Evolutionary conservation across 306 rosid genomes (phyloP).

Genomic region (Gastrolobium bilobum): DNA sequence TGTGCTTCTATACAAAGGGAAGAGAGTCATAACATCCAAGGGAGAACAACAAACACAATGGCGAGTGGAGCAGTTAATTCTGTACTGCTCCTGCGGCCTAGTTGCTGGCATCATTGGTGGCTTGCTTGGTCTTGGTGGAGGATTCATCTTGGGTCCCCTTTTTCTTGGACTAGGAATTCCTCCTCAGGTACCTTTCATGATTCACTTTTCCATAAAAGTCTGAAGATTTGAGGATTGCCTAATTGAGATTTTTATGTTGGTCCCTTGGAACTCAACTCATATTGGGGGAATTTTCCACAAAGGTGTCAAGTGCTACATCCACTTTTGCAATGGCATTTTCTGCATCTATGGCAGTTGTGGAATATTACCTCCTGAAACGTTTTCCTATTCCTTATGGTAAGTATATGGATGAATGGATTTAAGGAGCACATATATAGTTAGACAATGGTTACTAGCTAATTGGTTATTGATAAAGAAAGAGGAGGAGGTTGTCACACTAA

Average conservation of each 20-base stretch:
- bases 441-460: not conserved
- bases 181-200: slow-evolving; percentile 66
- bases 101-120: slow-evolving; percentile 82
- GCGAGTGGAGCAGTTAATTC: slow-evolving; percentile 57
- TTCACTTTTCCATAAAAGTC: not conserved
- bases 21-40: slow-evolving; percentile 65
- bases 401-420: not conserved
- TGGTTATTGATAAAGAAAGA: not conserved
- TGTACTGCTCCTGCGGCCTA: slow-evolving; percentile 63
- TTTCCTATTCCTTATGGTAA: slow-evolving; percentile 80
- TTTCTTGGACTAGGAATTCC: slow-evolving; percentile 81
- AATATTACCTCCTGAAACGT: slow-evolving; percentile 78
- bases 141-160: slow-evolving; percentile 86
- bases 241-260: not conserved
- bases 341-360: slow-evolving; percentile 86
- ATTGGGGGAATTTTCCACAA: not conserved
- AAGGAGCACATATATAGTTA: not conserved
- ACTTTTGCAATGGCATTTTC: slow-evolving; percentile 86
- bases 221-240: not conserved
- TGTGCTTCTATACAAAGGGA: slow-evolving; percentile 61
- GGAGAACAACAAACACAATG: slow-evolving; percentile 65
- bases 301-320: slow-evolving; percentile 88
- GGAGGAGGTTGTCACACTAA: not conserved
- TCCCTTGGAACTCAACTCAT: slow-evolving; percentile 11
- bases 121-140: slow-evolving; percentile 86